Evolutionary conservation across 345 rosid species (phyloP), one percentile per base, ranked within the genome.

Genomic region (Conringia planisiliqua): DNA sequence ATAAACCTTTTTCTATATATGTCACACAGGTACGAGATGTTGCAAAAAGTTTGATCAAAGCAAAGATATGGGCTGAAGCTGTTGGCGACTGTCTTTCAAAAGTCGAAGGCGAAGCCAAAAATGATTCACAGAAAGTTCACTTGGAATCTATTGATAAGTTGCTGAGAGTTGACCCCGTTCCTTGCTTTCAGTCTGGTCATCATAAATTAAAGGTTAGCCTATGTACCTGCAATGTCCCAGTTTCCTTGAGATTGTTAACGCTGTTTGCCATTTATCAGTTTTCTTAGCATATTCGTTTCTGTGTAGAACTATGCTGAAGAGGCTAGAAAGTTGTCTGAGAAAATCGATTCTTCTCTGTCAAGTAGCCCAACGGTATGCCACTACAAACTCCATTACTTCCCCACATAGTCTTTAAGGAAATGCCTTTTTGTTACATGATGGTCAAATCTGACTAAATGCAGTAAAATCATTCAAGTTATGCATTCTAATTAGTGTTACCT

Each of bases 61-160:
- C 89, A 66, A 80, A 68, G 80, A 83, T 77, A 64, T 94, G 97
- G 97, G 92, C 85, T 36, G 88, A 87, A 80, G 91, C 86, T 35
- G 82, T 94, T 51, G 78, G 80, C 46, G 80, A 83, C 36, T 86
- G 91, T 67, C 82, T 91, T 55, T 61, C 68, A 42, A 87, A 82
- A 82, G 66, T 88, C 54, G 83, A 82, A 70, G 80, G 79, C 60
- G 79, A 85, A 85, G 81, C 54, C 61, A 39, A 61, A 50, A 39
- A 64, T 81, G 79, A 71, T 78, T 48, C 70, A 48, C 75, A 83
- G 73, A 88, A 81, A 81, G 85, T 88, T 75, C 69, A 66, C 5
- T 80, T 83, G 80, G 90, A 84, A 36, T 22, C 56, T 74, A 67
- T 86, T 59, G 73, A 75, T 42, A 82, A 83, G 78, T 83, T 94